Evolutionary conservation across 768 basidiomycete genomes (phyloP).

Genomic region (Tylopilus subfusipes): DNA sequence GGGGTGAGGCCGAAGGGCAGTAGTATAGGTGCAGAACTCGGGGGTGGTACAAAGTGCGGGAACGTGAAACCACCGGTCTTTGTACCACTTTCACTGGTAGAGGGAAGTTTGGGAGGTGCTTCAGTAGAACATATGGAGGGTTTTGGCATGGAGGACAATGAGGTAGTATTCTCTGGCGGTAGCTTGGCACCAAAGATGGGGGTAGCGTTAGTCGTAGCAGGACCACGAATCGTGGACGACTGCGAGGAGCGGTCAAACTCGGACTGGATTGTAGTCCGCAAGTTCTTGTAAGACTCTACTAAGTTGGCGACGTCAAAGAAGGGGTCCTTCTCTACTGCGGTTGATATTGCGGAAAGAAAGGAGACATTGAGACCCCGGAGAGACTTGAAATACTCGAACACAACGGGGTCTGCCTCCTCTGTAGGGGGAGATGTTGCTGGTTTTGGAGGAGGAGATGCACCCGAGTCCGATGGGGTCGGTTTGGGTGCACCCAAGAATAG

Average conservation of each 20-base stretch:
- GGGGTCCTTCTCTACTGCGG: constrained; percentile 62
- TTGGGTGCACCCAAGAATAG: constrained; percentile 1
- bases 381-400: constrained; percentile 58
- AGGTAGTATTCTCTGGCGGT: constrained; percentile 15
- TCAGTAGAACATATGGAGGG: constrained; percentile 28
- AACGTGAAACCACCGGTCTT: constrained; percentile 25
- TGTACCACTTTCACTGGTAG: constrained; percentile 18
- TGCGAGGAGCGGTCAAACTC: constrained; percentile 45
- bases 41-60: constrained; percentile 23
- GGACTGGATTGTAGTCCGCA: constrained; percentile 53
- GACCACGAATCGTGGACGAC: background rate
- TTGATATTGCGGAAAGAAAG: constrained; percentile 53
- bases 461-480: constrained; percentile 28
- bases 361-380: constrained; percentile 76
- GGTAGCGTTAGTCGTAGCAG: constrained; percentile 8
- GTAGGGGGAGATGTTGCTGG: constrained; percentile 15
- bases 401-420: constrained; percentile 31
- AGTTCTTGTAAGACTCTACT: constrained; percentile 55
- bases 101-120: constrained; percentile 6
- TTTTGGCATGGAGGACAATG: constrained; percentile 32
- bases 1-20: constrained; percentile 13
- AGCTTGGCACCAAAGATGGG: constrained; percentile 12
- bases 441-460: constrained; percentile 11
- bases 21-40: constrained; percentile 8
- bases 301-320: constrained; percentile 60